Conservation (phyloP, 345 rosid species). For the Pistacia vera region DNA sequence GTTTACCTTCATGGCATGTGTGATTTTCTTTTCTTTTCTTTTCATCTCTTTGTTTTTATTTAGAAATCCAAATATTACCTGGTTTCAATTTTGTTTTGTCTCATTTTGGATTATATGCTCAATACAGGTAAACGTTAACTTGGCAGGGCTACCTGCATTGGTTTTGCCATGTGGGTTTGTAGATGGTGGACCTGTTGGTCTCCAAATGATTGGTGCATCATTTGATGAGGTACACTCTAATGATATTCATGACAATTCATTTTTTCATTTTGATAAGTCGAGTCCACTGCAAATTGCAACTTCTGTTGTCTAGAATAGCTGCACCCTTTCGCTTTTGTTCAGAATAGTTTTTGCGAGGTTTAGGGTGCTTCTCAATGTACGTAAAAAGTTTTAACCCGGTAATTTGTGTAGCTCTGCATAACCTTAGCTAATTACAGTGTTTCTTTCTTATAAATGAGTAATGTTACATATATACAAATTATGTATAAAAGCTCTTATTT, state of each 20-base stretch:
- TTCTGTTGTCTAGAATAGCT: background rate
- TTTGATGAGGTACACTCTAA: slow-evolving; percentile 67
- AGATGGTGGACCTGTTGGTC: slow-evolving; percentile 90
- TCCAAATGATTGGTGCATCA: slow-evolving; percentile 91
- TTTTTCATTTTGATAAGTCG: background rate
- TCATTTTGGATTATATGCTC: slow-evolving; percentile 17
- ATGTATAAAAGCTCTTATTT: no score
- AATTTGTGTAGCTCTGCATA: background rate
- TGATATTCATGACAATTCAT: background rate
- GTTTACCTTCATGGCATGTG: background rate
- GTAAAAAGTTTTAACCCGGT: no score
- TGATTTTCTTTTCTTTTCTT: background rate
- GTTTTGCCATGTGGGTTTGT: slow-evolving; percentile 93
- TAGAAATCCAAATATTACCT: background rate
- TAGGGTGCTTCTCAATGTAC: background rate
- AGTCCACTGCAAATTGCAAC: background rate
- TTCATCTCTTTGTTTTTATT: no score
- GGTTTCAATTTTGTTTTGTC: background rate
- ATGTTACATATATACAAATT: no score
- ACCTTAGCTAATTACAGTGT: background rate
- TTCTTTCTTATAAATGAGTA: no score
- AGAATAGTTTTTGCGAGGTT: background rate
- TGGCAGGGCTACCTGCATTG: slow-evolving; percentile 88
- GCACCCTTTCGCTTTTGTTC: background rate
- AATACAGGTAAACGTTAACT: slow-evolving; percentile 86